Base-by-base conservation (phyloP, 768 basidiomycete genomes). In the Glaciozyma martinii region DNA sequence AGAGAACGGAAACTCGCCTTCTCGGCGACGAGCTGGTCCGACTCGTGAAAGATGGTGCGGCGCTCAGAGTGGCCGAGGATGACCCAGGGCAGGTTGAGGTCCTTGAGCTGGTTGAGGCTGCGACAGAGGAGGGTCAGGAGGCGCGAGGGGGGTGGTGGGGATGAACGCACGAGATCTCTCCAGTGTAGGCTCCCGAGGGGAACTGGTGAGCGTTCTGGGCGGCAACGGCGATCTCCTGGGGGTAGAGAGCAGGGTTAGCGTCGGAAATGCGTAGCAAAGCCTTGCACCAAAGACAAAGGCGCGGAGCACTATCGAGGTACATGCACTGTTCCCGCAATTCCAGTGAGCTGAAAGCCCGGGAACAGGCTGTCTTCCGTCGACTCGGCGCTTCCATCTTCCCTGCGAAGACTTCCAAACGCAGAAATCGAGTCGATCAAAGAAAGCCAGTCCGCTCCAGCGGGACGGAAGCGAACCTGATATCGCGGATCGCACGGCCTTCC, bases 1-100 rank as follows among this genome's bases (percentile, higher is more conserved):
- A 3, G 19, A 42, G 46, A 16, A n/a, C 10, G 21, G 19, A n/a
- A 10, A 33, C 50, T 25, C 52, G 60, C 62, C 81, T 97, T 98
- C 69, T 82, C 79, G 16, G 90, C 93, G 67, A 98, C 85, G 53
- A 86, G 70, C 61, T 84, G 85, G 62, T 88, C 89, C 33, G 85
- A 82, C 77, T 99, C 95, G 74, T 86, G 82, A 82, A 98, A 99
- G 69, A 92, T 76, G 12, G 89, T 86, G 66, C 95, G 86, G 70
- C 95, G 89, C 78, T 99, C 95, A 53, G 93, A 97, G 81, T 99
- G 95, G 44, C 94, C 94, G 58, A 97, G 83, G 77, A 99, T 87
- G 71, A 95, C 91, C 76, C 88, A 97, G 63, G 87, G 87, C 63
- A 98, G 84, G 9, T 80, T 81, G n/a, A 87, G 86, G 74, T 97